Conservation (phyloP, 495 filamentous ascomycete genomes). For the Antarctomyces pellizariae region DNA sequence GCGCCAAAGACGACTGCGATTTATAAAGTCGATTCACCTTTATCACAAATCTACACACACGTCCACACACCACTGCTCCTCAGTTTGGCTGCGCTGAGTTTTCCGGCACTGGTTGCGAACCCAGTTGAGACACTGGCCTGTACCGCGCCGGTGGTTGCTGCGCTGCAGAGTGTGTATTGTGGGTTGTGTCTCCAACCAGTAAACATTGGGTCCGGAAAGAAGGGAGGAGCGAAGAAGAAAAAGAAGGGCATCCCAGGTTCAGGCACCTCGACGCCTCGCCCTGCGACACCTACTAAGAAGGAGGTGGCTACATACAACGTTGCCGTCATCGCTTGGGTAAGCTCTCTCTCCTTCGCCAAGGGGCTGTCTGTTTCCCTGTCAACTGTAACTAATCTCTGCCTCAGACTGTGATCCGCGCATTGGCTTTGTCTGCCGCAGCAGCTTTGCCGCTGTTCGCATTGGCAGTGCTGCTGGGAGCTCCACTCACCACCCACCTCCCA, state of each 20-base stretch:
- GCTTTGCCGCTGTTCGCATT: slow-evolving; percentile 35
- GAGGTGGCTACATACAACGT: no score
- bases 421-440: slow-evolving; percentile 31
- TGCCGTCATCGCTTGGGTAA: no score
- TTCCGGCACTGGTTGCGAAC: slow-evolving; percentile 42
- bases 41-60: slow-evolving; percentile 16
- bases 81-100: slow-evolving; percentile 31
- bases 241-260: no score
- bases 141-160: slow-evolving; percentile 38
- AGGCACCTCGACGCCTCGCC: no score
- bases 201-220: no score
- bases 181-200: slow-evolving; percentile 55
- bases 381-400: slow-evolving; percentile 4
- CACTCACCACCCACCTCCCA: slow-evolving; percentile 54
- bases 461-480: slow-evolving; percentile 77
- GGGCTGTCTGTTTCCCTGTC: no score
- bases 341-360: no score
- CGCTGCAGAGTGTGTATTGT: slow-evolving; percentile 43
- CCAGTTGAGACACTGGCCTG: slow-evolving; percentile 48
- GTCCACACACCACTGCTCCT: slow-evolving; percentile 44
- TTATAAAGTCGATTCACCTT: no score
- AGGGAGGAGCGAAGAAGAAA: no score
- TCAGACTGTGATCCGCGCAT: slow-evolving; percentile 37
- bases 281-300: no score
- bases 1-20: no score